phyloP scores from a whole-genome alignment of 2,329 filamentous ascomycete species.

The Sordariomycetes sp. region DNA sequence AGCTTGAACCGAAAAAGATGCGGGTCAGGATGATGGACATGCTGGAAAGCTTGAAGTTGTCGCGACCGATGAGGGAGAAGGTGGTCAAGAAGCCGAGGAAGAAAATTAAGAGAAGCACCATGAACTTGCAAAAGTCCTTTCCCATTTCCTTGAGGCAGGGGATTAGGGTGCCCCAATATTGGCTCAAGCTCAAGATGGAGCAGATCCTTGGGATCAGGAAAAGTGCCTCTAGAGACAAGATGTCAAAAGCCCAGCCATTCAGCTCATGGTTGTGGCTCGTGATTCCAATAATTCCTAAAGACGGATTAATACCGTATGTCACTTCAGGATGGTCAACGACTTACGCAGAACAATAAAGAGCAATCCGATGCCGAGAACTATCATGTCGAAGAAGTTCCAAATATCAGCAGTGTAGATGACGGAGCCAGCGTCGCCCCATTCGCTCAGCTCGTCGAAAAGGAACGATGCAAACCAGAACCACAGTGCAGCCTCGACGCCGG shows the following conservation, averaged over 20 bases:
- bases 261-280: slow-evolving; percentile 49
- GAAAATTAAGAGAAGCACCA: slow-evolving; percentile 68
- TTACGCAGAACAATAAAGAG: slow-evolving; percentile 53
- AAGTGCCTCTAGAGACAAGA: slow-evolving; percentile 76
- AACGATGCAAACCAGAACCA: slow-evolving; percentile 85
- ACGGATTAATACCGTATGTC: slow-evolving; percentile 6
- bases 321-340: background rate
- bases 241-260: slow-evolving; percentile 74
- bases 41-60: slow-evolving; percentile 50
- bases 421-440: slow-evolving; percentile 78
- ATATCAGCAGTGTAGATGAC: slow-evolving; percentile 79
- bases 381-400: slow-evolving; percentile 67
- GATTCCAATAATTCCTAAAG: slow-evolving; percentile 19
- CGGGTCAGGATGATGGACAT: slow-evolving; percentile 73
- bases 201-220: slow-evolving; percentile 86
- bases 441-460: slow-evolving; percentile 77
- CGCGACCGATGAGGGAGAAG: slow-evolving; percentile 66
- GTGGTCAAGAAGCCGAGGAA: slow-evolving; percentile 87
- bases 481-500: slow-evolving; percentile 62
- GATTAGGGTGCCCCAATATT: slow-evolving; percentile 83
- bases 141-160: slow-evolving; percentile 92
- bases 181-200: slow-evolving; percentile 76
- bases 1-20: slow-evolving; percentile 72
- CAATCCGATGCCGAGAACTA: slow-evolving; percentile 64
- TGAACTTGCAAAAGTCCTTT: slow-evolving; percentile 83